A percentile compares a stretch with the other conserved stretches of the same genome.
phyloP scores from a whole-genome alignment of 1,284 basidiomycete genomes.

The Leccinum subrobustum region DNA sequence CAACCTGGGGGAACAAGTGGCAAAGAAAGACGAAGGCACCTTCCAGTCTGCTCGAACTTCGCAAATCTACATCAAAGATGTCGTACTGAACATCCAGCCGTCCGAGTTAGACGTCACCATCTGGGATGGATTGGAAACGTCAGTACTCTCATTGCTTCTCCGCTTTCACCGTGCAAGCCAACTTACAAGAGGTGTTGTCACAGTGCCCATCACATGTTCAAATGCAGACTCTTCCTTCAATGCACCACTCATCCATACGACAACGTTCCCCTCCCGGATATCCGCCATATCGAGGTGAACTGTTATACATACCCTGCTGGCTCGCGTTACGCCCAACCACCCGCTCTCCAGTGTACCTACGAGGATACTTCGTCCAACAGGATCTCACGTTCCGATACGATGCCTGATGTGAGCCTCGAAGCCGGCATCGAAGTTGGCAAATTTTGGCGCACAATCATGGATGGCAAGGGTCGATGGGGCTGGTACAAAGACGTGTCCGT shows the following conservation, averaged over 20 bases:
- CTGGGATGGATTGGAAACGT: too few species aligned
- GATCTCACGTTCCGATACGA: not conserved
- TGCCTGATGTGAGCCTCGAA: not conserved
- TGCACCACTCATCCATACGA: conserved; percentile 19
- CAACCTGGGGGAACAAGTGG: too few species aligned
- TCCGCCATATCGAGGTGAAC: conserved; percentile 20
- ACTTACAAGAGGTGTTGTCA: not conserved
- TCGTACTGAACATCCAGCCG: too few species aligned
- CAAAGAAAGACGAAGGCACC: too few species aligned
- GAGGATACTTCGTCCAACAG: conserved; percentile 5
- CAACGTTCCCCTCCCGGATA: conserved; percentile 8
- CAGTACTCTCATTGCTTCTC: too few species aligned
- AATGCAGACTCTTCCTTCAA: conserved; percentile 24
- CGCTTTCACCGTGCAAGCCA: too few species aligned
- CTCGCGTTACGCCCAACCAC: conserved; percentile 4
- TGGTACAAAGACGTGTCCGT: conserved; percentile 33
- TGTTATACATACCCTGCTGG: conserved; percentile 18
- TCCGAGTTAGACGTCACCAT: too few species aligned
- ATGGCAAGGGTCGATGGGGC: conserved; percentile 23
- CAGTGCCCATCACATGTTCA: conserved; percentile 22
- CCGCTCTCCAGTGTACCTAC: conserved; percentile 18
- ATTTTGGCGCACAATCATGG: conserved; percentile 17
- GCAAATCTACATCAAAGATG: too few species aligned
- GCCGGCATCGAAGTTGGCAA: conserved; percentile 25
- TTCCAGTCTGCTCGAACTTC: too few species aligned